phyloP scores from a whole-genome alignment of 805 yeast genomes.

The Saturnispora silvae region DNA sequence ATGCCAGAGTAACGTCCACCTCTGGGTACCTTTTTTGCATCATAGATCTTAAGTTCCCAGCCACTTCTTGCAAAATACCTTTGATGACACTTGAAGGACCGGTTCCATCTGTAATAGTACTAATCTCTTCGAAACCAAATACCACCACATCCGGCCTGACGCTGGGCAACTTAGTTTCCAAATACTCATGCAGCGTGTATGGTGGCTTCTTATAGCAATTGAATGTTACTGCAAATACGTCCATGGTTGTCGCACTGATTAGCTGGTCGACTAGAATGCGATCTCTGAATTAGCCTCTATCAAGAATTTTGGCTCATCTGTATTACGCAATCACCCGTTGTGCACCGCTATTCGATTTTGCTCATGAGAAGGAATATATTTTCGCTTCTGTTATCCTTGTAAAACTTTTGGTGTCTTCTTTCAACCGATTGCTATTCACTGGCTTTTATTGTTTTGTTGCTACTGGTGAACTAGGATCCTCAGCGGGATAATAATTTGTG shows the following conservation, averaged over 20 bases:
- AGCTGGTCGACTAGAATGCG: background rate
- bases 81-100: conserved; percentile 30
- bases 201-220: conserved; percentile 45
- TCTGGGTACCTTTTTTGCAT: conserved; percentile 27
- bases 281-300: background rate
- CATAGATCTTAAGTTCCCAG: conserved; percentile 26
- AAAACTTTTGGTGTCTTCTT: too few species aligned
- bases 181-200: conserved; percentile 23
- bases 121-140: conserved; percentile 60
- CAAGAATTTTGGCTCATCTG: too few species aligned
- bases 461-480: too few species aligned
- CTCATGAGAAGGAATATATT: too few species aligned
- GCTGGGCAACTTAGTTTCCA: conserved; percentile 13
- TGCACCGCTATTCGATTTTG: too few species aligned
- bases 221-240: conserved; percentile 31
- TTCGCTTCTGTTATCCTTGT: too few species aligned
- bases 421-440: too few species aligned
- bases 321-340: too few species aligned
- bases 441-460: too few species aligned
- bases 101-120: conserved; percentile 45
- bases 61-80: conserved; percentile 27
- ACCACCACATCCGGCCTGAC: conserved; percentile 37
- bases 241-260: background rate
- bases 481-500: too few species aligned
- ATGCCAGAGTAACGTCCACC: conserved; percentile 25